Conservation (phyloP, 2,329 filamentous ascomycete genomes). For the Scytalidium sp. region DNA sequence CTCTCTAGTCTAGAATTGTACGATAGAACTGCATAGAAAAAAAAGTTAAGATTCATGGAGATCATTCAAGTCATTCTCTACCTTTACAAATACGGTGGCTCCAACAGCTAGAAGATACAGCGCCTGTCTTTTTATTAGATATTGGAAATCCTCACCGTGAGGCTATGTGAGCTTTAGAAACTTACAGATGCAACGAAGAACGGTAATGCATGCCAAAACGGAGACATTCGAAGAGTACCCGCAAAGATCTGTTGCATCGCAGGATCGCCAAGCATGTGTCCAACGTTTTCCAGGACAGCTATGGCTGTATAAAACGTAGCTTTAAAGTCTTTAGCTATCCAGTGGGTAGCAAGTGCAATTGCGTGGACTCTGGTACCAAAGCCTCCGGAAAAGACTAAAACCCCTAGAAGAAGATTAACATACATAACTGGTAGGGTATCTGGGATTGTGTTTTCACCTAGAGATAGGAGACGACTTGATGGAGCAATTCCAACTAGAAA, state of each 20-base stretch:
- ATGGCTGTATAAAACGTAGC: conserved; percentile 25
- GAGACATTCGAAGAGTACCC: conserved; percentile 14
- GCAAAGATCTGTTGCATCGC: conserved; percentile 26
- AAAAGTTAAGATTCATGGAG: not conserved
- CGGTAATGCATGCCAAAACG: conserved; percentile 23
- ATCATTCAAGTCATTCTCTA: not conserved
- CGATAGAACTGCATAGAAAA: not conserved
- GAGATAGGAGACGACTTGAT: conserved; percentile 12
- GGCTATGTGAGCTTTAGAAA: not conserved
- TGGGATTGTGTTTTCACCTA: conserved; percentile 17
- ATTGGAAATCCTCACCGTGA: not conserved
- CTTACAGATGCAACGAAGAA: conserved; percentile 28
- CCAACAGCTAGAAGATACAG: not conserved
- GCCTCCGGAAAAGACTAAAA: conserved; percentile 24
- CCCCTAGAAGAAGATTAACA: conserved; percentile 13
- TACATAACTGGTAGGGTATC: not conserved
- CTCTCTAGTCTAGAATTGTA: not conserved
- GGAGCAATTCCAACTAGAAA: conserved; percentile 20
- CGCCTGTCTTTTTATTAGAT: not conserved
- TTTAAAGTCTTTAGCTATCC: conserved; percentile 19
- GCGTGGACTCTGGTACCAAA: conserved; percentile 27
- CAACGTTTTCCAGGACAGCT: conserved; percentile 25
- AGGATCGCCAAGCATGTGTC: conserved; percentile 26
- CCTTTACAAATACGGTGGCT: not conserved
- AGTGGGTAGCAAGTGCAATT: conserved; percentile 23